Percentiles rank a stretch among this genome's conserved stretches.
phyloP scores from a whole-genome alignment of 2,329 filamentous ascomycete species.

The Pestalotiopsis sp. region DNA sequence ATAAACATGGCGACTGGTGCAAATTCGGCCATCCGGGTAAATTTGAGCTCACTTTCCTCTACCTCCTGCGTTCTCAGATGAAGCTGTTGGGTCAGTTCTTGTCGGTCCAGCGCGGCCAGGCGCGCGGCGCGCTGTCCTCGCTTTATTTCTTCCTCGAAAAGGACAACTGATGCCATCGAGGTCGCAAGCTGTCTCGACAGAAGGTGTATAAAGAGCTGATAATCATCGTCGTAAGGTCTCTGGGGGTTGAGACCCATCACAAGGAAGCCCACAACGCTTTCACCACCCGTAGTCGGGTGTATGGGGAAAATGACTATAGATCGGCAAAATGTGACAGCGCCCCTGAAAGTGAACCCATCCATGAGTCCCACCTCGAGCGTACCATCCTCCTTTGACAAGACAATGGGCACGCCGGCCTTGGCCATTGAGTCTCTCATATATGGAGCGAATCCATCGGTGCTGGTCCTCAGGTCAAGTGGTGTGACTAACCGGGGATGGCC shows the following conservation, averaged over 20 bases:
- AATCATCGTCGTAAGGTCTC: slow-evolving; percentile 79
- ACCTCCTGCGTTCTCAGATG: slow-evolving; percentile 64
- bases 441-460: slow-evolving; percentile 73
- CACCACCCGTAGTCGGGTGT: slow-evolving; percentile 71
- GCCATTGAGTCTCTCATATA: slow-evolving; percentile 76
- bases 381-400: slow-evolving; percentile 67
- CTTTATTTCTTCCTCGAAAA: slow-evolving; percentile 82
- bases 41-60: slow-evolving; percentile 72
- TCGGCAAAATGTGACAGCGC: slow-evolving; percentile 70
- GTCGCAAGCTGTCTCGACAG: slow-evolving; percentile 76
- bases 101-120: slow-evolving; percentile 74
- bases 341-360: slow-evolving; percentile 68
- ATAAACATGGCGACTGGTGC: slow-evolving; percentile 86
- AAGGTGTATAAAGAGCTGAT: slow-evolving; percentile 75
- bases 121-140: slow-evolving; percentile 73
- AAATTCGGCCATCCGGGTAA: slow-evolving; percentile 83
- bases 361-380: slow-evolving; percentile 67
- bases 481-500: slow-evolving; percentile 63
- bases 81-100: slow-evolving; percentile 76
- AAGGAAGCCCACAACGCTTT: slow-evolving; percentile 75
- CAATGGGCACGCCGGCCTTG: slow-evolving; percentile 64
- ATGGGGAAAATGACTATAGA: slow-evolving; percentile 79
- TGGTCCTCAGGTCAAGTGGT: slow-evolving; percentile 68
- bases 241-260: slow-evolving; percentile 79
- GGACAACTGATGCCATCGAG: slow-evolving; percentile 76